Percentiles rank a stretch among this genome's conserved stretches.
Evolutionary conservation across 306 rosid species (phyloP).

Genomic region (Medicago lupulina): DNA sequence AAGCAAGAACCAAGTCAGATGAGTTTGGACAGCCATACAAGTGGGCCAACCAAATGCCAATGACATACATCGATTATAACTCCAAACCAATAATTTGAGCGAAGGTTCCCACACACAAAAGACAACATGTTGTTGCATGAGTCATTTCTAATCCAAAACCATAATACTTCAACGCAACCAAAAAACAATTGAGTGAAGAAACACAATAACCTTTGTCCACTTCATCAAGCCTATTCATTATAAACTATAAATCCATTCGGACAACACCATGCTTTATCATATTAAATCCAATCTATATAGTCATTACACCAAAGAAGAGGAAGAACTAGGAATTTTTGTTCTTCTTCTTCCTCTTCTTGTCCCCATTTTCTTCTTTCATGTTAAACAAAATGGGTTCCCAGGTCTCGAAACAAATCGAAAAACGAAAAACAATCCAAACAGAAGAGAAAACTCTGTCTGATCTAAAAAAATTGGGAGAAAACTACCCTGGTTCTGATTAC

Average conservation of each 20-base stretch:
- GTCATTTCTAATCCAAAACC: slow-evolving; percentile 36
- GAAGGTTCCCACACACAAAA: slow-evolving; percentile 33
- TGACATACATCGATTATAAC: slow-evolving; percentile 33
- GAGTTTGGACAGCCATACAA: slow-evolving; percentile 50
- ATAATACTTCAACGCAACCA: slow-evolving; percentile 25
- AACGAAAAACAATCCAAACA: slow-evolving; percentile 51
- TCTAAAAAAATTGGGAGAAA: slow-evolving; percentile 54
- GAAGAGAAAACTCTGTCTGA: slow-evolving; percentile 60
- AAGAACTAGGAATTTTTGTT: slow-evolving; percentile 36
- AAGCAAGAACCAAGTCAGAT: slow-evolving; percentile 26
- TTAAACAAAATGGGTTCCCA: slow-evolving; percentile 66
- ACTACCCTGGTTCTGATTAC: slow-evolving; percentile 66
- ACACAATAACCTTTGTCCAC: slow-evolving; percentile 25
- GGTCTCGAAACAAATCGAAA: slow-evolving; percentile 62
- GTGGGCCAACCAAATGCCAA: slow-evolving; percentile 47
- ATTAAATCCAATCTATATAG: slow-evolving; percentile 34
- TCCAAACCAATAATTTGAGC: slow-evolving; percentile 55
- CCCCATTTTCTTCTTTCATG: background rate
- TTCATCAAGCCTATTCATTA: no score
- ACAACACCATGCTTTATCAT: slow-evolving; percentile 48
- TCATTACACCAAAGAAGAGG: slow-evolving; percentile 35
- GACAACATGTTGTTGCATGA: background rate
- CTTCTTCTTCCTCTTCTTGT: slow-evolving; percentile 30
- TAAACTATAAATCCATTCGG: background rate
- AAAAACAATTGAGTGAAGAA: slow-evolving; percentile 38